phyloP scores from a whole-genome alignment of 495 filamentous ascomycete species.

The Lepidopterella palustris region DNA sequence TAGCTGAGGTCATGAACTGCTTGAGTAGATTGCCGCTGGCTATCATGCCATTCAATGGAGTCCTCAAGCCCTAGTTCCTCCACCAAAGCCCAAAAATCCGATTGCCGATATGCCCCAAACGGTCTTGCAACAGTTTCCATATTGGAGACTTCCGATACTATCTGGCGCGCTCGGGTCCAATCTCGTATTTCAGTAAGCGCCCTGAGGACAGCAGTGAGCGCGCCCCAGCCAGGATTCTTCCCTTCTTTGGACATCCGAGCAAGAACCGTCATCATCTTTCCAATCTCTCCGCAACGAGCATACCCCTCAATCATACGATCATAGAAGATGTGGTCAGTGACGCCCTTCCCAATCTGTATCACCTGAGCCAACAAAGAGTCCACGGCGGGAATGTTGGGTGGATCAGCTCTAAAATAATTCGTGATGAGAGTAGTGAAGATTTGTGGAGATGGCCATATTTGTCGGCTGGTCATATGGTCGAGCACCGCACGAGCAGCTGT shows the following conservation, averaged over 20 bases:
- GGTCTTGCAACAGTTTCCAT: slow-evolving; percentile 10
- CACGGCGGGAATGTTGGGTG: slow-evolving; percentile 53
- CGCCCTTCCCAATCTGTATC: slow-evolving; percentile 31
- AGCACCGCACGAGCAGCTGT: slow-evolving; percentile 53
- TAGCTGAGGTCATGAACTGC: no score
- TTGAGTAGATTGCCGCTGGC: no score
- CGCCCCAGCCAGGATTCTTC: slow-evolving; percentile 39
- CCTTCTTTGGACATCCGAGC: slow-evolving; percentile 39
- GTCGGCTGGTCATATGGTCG: slow-evolving; percentile 48
- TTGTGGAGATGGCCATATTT: slow-evolving; percentile 48
- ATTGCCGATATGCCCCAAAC: not conserved
- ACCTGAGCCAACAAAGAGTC: slow-evolving; percentile 47
- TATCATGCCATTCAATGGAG: no score
- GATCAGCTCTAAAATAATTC: slow-evolving; percentile 53
- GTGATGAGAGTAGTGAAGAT: slow-evolving; percentile 66
- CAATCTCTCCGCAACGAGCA: slow-evolving; percentile 42
- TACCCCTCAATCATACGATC: slow-evolving; percentile 63
- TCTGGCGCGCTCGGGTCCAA: slow-evolving; percentile 36
- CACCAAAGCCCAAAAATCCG: not conserved
- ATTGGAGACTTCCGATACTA: slow-evolving; percentile 36
- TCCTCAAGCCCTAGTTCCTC: not conserved
- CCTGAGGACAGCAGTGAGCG: slow-evolving; percentile 43
- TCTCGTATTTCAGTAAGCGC: slow-evolving; percentile 43
- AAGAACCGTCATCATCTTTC: slow-evolving; percentile 48
- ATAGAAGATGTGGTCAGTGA: slow-evolving; percentile 58